Percentiles rank a stretch among this genome's conserved stretches.
Evolutionary conservation across 2,329 filamentous ascomycete species (phyloP).

Genomic region (Epichloe festucae): DNA sequence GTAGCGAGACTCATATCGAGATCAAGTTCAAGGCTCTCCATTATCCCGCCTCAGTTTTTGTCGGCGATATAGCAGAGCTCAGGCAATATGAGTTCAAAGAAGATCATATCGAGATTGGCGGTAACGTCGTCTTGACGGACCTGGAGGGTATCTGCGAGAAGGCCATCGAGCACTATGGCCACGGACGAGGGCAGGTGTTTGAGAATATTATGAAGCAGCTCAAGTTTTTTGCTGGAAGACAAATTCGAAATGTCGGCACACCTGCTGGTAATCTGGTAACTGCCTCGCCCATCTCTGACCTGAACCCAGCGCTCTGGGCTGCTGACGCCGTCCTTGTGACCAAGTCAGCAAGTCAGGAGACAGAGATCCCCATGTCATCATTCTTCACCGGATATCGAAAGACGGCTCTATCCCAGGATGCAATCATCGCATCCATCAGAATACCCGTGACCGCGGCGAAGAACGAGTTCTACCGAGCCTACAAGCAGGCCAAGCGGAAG

Average conservation of each 20-base stretch:
- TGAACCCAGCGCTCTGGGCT: conserved; percentile 88
- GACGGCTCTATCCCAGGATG: conserved; percentile 69
- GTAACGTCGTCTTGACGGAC: conserved; percentile 85
- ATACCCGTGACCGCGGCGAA: conserved; percentile 64
- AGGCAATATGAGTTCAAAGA: conserved; percentile 69
- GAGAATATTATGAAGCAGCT: conserved; percentile 87
- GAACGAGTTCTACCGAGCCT: conserved; percentile 75
- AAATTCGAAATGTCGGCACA: conserved; percentile 96
- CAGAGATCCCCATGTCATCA: conserved; percentile 76
- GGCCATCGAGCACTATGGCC: conserved; percentile 68
- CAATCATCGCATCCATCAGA: conserved; percentile 75
- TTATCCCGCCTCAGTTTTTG: conserved; percentile 80
- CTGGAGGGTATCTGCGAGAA: conserved; percentile 73
- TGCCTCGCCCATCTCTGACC: conserved; percentile 88
- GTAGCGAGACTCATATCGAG: conserved; percentile 95
- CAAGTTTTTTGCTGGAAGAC: conserved; percentile 90
- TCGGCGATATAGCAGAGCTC: conserved; percentile 85
- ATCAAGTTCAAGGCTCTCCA: conserved; percentile 94
- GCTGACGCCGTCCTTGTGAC: conserved; percentile 72
- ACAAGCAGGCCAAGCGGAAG: conserved; percentile 94
- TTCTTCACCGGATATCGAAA: conserved; percentile 89
- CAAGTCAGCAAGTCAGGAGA: conserved; percentile 59
- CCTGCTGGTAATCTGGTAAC: conserved; percentile 90
- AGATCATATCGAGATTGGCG: conserved; percentile 79
- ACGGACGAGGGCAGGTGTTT: conserved; percentile 62